Percentiles rank a stretch among this genome's conserved stretches.
phyloP scores from a whole-genome alignment of 176 grass and related monocot species.

The Thinopyrum elongatum region DNA sequence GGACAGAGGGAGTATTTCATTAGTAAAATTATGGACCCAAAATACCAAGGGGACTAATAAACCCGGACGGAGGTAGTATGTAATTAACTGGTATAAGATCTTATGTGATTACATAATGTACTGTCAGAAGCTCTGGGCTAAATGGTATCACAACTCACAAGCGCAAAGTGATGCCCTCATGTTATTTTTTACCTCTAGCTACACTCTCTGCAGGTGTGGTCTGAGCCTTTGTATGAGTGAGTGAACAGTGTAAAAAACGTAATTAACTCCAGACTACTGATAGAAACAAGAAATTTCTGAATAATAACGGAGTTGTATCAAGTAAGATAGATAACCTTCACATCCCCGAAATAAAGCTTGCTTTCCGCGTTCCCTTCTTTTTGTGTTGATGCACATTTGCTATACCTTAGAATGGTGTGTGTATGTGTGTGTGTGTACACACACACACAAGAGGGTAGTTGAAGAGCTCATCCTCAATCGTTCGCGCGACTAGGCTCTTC shows the following conservation, averaged over 20 bases:
- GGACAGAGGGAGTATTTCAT: no score
- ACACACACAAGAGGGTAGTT: not conserved
- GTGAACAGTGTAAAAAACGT: not conserved
- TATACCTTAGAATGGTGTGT: not conserved
- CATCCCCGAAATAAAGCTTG: not conserved
- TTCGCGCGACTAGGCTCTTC: not conserved
- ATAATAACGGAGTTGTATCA: not conserved
- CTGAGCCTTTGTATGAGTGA: not conserved
- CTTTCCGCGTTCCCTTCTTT: not conserved
- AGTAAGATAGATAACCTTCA: not conserved
- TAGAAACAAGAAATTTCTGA: not conserved
- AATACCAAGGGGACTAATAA: no score
- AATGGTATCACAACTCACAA: not conserved
- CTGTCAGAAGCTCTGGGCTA: not conserved
- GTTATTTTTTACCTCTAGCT: not conserved
- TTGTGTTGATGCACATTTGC: conserved; percentile 3
- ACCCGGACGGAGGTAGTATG: not conserved
- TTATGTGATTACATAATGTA: conserved; percentile 17
- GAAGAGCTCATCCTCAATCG: not conserved
- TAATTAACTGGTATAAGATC: not conserved
- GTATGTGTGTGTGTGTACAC: not conserved
- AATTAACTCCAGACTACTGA: not conserved
- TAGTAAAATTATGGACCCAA: no score
- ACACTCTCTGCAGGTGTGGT: not conserved
- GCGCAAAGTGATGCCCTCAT: not conserved